phyloP scores from a whole-genome alignment of 2,329 filamentous ascomycete genomes.

The Colletotrichum sp. region DNA sequence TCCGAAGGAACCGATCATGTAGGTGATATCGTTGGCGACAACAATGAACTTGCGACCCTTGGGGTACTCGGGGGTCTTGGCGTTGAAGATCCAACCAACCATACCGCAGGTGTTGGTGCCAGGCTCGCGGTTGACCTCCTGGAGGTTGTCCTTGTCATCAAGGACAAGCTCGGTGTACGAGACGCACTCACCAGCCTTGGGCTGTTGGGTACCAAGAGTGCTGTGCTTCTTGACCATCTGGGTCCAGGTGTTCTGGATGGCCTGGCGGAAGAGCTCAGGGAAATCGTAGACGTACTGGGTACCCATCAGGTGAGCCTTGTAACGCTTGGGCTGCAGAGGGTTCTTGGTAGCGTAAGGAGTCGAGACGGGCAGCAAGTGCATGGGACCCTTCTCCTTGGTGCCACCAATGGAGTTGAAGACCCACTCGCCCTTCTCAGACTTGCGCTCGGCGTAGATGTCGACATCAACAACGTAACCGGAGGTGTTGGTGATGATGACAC shows the following conservation, averaged over 20 bases:
- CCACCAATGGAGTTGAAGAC: constrained; percentile 98
- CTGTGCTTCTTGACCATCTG: constrained; percentile 77
- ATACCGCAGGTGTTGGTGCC: constrained; percentile 97
- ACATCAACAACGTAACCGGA: constrained; percentile 98
- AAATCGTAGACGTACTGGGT: constrained; percentile 99
- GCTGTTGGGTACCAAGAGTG: constrained; percentile 78
- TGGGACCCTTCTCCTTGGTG: constrained; percentile 91
- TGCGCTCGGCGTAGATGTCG: constrained; percentile 96
- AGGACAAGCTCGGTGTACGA: constrained; percentile 94
- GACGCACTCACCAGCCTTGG: constrained; percentile 86
- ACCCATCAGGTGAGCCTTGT: constrained; percentile 99
- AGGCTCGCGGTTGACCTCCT: constrained; percentile 92
- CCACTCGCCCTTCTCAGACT: constrained; percentile 98
- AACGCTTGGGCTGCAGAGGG: constrained; percentile 97
- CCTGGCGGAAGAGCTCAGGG: constrained; percentile 98
- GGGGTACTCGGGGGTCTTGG: constrained; percentile 94
- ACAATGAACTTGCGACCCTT: constrained; percentile 91
- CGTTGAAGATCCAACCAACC: constrained; percentile 97
- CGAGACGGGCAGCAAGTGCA: constrained; percentile 90
- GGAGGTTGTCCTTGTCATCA: constrained; percentile 89
- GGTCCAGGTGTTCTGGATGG: constrained; percentile 93
- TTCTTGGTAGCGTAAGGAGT: constrained; percentile 98
- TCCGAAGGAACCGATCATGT: constrained; percentile 97
- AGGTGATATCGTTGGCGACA: constrained; percentile 98
- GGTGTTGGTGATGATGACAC: constrained; percentile 97